Percentiles rank a stretch among this genome's conserved stretches.
Conservation (phyloP, 2,329 filamentous ascomycete genomes). For the Metarhizium humberi region DNA sequence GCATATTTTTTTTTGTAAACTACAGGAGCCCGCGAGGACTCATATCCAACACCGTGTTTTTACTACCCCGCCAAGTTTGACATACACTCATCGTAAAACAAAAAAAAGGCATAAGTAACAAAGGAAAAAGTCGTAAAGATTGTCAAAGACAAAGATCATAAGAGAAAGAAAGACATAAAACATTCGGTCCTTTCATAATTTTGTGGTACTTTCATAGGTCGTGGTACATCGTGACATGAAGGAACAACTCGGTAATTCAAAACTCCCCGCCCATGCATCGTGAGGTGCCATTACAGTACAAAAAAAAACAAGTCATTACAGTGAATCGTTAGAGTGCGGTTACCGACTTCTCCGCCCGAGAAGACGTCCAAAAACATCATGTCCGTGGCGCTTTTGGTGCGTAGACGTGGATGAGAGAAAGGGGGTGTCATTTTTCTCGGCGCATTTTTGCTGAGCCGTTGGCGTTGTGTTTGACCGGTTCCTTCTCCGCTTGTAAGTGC, state of each 20-base stretch:
- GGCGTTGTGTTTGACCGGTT: constrained; percentile 1
- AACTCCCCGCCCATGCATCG: neutral
- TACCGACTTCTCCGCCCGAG: constrained; percentile 22
- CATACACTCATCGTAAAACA: neutral
- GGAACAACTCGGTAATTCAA: neutral
- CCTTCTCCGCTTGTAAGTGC: constrained; percentile 17
- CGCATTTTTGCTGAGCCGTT: neutral
- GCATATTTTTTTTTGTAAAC: no score
- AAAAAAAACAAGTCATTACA: neutral
- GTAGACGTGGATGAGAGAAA: neutral
- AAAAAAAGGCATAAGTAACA: neutral
- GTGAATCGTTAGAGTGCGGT: neutral
- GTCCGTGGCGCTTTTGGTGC: constrained; percentile 18
- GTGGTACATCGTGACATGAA: neutral
- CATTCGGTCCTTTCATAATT: neutral
- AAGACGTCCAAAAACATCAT: constrained; percentile 28
- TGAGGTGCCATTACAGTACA: no score
- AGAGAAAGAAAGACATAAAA: neutral
- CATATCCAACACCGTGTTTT: no score
- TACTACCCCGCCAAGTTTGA: no score
- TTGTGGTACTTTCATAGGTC: neutral
- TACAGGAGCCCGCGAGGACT: no score
- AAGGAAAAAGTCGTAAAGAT: neutral
- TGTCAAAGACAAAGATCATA: neutral
- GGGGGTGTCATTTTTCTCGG: neutral